A percentile compares a stretch with the other conserved stretches of the same genome.
Conservation (phyloP, 2,329 filamentous ascomycete genomes). For the Aspergillus pseudoglaucus region DNA sequence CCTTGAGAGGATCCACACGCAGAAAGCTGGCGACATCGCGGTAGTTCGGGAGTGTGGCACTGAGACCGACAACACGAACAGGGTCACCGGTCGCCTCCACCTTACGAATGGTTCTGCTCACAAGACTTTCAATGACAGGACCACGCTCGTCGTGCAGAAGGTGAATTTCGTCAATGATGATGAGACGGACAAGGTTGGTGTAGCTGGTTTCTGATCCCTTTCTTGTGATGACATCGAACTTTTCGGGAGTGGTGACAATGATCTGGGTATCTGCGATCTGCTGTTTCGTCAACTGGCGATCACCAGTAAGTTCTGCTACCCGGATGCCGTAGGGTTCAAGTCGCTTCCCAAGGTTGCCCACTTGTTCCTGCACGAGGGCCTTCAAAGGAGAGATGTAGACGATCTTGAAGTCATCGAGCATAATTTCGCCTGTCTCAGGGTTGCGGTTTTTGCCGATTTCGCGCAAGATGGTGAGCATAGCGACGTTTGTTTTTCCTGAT, state of each 20-base stretch:
- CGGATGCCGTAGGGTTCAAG: conserved; percentile 85
- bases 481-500: conserved; percentile 97
- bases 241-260: conserved; percentile 96
- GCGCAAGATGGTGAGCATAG: conserved; percentile 91
- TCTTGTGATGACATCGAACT: conserved; percentile 98
- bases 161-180: conserved; percentile 98
- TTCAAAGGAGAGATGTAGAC: conserved; percentile 96
- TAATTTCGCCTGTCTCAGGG: conserved; percentile 82
- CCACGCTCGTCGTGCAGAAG: conserved; percentile 95
- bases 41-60: conserved; percentile 94
- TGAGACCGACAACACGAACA: conserved; percentile 85
- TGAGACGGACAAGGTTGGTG: conserved; percentile 89
- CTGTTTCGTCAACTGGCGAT: conserved; percentile 95
- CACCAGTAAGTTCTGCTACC: conserved; percentile 93
- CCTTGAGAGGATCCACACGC: conserved; percentile 76
- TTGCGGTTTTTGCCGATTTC: conserved; percentile 96
- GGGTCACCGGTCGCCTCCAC: conserved; percentile 91
- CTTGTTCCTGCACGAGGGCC: conserved; percentile 93
- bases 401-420: conserved; percentile 95
- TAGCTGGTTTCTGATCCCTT: conserved; percentile 97
- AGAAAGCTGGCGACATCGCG: conserved; percentile 93
- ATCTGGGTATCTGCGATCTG: conserved; percentile 97
- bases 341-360: conserved; percentile 91
- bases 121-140: conserved; percentile 93
- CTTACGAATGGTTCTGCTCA: conserved; percentile 85